phyloP scores from a whole-genome alignment of 768 basidiomycete genomes.

The Lactarius tabidus region DNA sequence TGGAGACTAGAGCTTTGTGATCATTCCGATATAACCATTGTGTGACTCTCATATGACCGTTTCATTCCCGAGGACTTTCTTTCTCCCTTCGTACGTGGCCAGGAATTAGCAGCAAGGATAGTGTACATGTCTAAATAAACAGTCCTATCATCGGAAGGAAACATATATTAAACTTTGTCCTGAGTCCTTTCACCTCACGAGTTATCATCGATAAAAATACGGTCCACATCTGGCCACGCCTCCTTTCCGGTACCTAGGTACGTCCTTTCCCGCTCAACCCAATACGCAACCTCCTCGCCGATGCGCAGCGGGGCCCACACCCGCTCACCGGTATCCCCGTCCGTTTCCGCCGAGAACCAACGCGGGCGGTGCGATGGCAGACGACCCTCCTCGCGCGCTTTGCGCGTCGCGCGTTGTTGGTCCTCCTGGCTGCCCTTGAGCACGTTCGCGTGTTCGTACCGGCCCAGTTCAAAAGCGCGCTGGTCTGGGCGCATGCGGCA shows the following conservation, averaged over 20 bases:
- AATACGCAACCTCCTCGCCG: conserved; percentile 66
- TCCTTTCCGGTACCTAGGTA: conserved; percentile 41
- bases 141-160: not conserved
- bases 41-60: not conserved
- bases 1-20: conserved; percentile 22
- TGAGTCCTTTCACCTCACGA: conserved; percentile 40
- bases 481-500: conserved; percentile 92
- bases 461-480: conserved; percentile 87
- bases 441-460: conserved; percentile 78
- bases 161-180: conserved; percentile 47
- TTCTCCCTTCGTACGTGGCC: not conserved
- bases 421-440: conserved; percentile 82
- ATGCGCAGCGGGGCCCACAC: conserved; percentile 73
- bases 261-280: conserved; percentile 69
- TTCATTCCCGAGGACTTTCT: not conserved
- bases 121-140: conserved; percentile 11
- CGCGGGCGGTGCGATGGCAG: conserved; percentile 70
- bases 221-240: conserved; percentile 69
- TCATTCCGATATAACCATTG: not conserved
- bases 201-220: conserved; percentile 72
- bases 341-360: conserved; percentile 83
- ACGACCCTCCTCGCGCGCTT: conserved; percentile 69
- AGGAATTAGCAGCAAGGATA: not conserved
- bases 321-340: conserved; percentile 84
- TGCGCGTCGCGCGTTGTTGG: conserved; percentile 66